Percentiles rank a stretch among this genome's conserved stretches.
These are phyloP conservation scores for Coniosporium tulheliwenetii DNA, from an alignment of 2,329 filamentous ascomycete species.

Conservation along the genomic window DNA sequence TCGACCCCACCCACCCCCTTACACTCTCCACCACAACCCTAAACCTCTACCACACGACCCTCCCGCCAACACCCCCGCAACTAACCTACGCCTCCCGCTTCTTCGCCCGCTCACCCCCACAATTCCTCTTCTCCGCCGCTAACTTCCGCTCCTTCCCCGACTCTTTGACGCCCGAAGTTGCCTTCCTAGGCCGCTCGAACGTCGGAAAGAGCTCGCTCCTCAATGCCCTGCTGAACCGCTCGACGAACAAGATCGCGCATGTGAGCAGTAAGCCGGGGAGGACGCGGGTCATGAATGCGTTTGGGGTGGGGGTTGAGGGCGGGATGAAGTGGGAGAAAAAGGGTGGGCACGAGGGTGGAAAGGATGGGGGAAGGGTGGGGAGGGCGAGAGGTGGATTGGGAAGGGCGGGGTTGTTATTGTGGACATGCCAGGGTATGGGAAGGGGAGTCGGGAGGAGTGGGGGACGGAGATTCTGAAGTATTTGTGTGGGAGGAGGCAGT, in stretches of 20 bases:
- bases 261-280: slow-evolving; percentile 44
- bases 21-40: slow-evolving; percentile 13
- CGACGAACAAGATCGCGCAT: slow-evolving; percentile 27
- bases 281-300: slow-evolving; percentile 52
- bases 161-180: slow-evolving; percentile 41
- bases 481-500: slow-evolving; percentile 44
- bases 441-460: slow-evolving; percentile 45
- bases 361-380: slow-evolving; percentile 12
- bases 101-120: slow-evolving; percentile 28
- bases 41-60: slow-evolving; percentile 15
- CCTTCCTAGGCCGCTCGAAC: slow-evolving; percentile 54
- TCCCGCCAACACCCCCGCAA: slow-evolving; percentile 18
- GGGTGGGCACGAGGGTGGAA: slow-evolving; percentile 8
- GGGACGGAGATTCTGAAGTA: slow-evolving; percentile 55
- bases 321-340: slow-evolving; percentile 3
- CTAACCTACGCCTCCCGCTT: slow-evolving; percentile 24
- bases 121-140: slow-evolving; percentile 43
- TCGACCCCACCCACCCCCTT: slow-evolving; percentile 3
- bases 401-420: slow-evolving; percentile 39
- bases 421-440: slow-evolving; percentile 59
- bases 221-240: slow-evolving; percentile 42
- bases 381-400: slow-evolving; percentile 23
- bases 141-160: slow-evolving; percentile 45
- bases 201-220: slow-evolving; percentile 54
- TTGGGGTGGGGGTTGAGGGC: slow-evolving; percentile 32